Conservation (phyloP, 192 early-diverging fungal genomes). For the Mortierella claussenii region DNA sequence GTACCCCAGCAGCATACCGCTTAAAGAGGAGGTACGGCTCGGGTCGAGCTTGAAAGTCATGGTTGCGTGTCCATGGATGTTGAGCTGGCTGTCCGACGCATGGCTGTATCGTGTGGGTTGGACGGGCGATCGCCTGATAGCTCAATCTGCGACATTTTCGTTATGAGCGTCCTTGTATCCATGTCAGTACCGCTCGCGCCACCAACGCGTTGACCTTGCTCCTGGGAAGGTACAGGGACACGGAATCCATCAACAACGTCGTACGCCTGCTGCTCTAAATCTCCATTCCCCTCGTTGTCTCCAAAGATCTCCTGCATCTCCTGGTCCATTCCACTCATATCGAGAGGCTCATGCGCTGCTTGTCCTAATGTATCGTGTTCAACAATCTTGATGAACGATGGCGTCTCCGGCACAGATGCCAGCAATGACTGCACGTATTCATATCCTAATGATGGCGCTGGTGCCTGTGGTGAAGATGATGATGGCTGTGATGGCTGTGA, state of each 20-base stretch:
- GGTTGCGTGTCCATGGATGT: constrained; percentile 29
- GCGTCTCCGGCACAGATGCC: constrained; percentile 33
- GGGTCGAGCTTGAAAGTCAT: too few relatives aligned
- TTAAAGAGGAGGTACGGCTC: too few relatives aligned
- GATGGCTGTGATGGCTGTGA: background rate
- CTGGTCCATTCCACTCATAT: constrained; percentile 17
- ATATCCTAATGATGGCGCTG: constrained; percentile 6
- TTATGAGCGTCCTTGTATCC: constrained; percentile 7
- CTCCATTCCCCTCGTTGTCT: constrained; percentile 1
- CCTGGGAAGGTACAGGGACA: constrained; percentile 1
- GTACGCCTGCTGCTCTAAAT: background rate
- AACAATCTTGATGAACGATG: constrained; percentile 45
- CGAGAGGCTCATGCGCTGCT: constrained; percentile 1
- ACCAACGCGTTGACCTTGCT: background rate
- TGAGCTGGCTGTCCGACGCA: constrained; percentile 20
- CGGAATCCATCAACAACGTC: constrained; percentile 37
- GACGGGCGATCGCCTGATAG: constrained; percentile 1
- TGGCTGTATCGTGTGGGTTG: background rate
- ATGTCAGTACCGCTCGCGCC: background rate
- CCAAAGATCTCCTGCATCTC: constrained; percentile 15
- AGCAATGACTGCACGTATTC: constrained; percentile 41
- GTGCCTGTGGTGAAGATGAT: background rate
- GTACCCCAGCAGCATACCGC: too few relatives aligned
- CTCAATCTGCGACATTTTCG: constrained; percentile 11
- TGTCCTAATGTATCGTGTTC: constrained; percentile 15